Percentiles rank a stretch among this genome's conserved stretches.
These are phyloP conservation scores for Protomyces gravidus DNA, from an alignment of 1,139 yeast species.

Conservation along the genomic window DNA sequence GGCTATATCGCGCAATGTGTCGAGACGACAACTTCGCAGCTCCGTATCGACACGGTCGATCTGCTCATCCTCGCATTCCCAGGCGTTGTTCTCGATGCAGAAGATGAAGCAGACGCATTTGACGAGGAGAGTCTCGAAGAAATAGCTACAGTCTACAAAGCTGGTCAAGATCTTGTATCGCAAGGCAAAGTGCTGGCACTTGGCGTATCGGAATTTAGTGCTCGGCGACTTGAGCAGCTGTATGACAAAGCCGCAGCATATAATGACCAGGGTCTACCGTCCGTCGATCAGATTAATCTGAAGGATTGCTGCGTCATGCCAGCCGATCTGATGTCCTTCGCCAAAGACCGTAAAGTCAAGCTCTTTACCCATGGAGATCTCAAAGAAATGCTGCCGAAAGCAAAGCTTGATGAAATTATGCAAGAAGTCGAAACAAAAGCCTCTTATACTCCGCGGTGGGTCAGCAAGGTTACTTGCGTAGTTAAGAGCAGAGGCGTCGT, in stretches of 20 bases:
- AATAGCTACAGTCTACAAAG: constrained; percentile 1
- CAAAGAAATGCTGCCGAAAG: constrained; percentile 30
- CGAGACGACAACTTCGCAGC: background rate
- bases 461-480: constrained; percentile 22
- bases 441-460: constrained; percentile 7
- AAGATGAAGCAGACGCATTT: constrained; percentile 19
- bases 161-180: constrained; percentile 6
- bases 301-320: constrained; percentile 36
- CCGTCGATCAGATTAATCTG: constrained; percentile 32
- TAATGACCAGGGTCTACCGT: background rate
- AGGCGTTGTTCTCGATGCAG: constrained; percentile 28
- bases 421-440: background rate
- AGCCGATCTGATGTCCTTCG: constrained; percentile 33
- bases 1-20: constrained; percentile 2
- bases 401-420: constrained; percentile 17
- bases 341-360: constrained; percentile 33
- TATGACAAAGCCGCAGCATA: background rate
- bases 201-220: constrained; percentile 26
- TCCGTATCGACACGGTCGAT: background rate
- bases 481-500: constrained; percentile 24
- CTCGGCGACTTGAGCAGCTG: constrained; percentile 11
- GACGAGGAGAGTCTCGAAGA: constrained; percentile 2
- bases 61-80: constrained; percentile 25
- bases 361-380: constrained; percentile 34
- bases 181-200: constrained; percentile 6